phyloP scores from a whole-genome alignment of 257 asterid genomes.

The Solanum pinnatisectum region DNA sequence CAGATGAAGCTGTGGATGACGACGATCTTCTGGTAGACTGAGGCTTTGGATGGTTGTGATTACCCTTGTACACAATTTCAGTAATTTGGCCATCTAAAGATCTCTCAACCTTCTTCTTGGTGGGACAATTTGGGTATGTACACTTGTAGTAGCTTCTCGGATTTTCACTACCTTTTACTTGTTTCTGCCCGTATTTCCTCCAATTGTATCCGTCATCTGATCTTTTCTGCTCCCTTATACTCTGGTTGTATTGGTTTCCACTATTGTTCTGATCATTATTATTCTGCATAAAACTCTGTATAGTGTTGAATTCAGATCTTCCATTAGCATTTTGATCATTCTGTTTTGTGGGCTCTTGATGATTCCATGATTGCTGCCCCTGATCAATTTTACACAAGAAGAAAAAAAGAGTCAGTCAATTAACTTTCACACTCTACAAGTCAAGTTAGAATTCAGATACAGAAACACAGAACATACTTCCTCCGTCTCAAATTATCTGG shows the following conservation, averaged over 20 bases:
- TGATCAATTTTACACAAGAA: slow-evolving; percentile 1
- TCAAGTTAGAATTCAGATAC: not conserved
- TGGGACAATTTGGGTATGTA: slow-evolving; percentile 57
- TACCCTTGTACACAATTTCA: slow-evolving; percentile 67
- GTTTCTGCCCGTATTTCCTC: slow-evolving; percentile 91
- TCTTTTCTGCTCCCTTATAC: slow-evolving; percentile 18
- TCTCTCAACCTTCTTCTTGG: slow-evolving; percentile 69
- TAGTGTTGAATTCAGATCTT: slow-evolving; percentile 17
- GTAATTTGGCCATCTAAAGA: slow-evolving; percentile 64
- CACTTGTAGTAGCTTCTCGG: slow-evolving; percentile 90
- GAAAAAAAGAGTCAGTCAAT: not conserved
- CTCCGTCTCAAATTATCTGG: not conserved
- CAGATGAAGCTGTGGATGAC: slow-evolving; percentile 25
- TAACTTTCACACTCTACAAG: not conserved
- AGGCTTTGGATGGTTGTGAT: slow-evolving; percentile 80
- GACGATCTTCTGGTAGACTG: slow-evolving; percentile 61
- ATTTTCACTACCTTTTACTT: slow-evolving; percentile 85
- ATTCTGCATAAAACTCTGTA: slow-evolving; percentile 34
- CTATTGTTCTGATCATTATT: slow-evolving; percentile 14
- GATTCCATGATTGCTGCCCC: slow-evolving; percentile 40
- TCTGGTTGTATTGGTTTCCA: slow-evolving; percentile 20
- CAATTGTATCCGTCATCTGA: slow-evolving; percentile 84
- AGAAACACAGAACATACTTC: not conserved
- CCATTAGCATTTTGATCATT: slow-evolving; percentile 15
- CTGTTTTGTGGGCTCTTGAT: slow-evolving; percentile 23